These are phyloP conservation scores for Flaveria floridana DNA, from an alignment of 140 eudicot species.

Conservation along the genomic window DNA sequence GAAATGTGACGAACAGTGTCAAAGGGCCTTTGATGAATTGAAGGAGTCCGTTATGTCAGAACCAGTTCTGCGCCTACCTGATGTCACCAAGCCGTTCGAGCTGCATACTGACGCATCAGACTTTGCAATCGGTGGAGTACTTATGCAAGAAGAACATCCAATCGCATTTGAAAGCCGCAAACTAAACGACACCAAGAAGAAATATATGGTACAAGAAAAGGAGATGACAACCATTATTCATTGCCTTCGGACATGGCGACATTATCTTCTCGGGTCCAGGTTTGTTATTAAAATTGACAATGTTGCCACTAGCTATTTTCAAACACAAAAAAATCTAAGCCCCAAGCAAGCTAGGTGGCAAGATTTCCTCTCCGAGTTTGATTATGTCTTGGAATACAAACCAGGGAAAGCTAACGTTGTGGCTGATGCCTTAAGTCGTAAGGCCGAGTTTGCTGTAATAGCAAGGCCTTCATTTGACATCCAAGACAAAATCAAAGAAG, in stretches of 20 bases:
- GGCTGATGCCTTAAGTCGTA: neutral
- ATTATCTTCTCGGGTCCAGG: constrained; percentile 12
- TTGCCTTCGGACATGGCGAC: constrained; percentile 28
- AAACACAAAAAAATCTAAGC: too few relatives aligned
- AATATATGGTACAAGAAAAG: constrained; percentile 30
- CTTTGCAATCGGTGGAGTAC: neutral
- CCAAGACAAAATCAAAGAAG: neutral
- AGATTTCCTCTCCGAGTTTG: too few relatives aligned
- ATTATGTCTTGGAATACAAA: too few relatives aligned
- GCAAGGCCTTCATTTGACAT: neutral
- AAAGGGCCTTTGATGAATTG: constrained; percentile 9
- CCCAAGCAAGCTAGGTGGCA: too few relatives aligned
- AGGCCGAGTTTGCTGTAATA: neutral
- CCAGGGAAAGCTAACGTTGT: neutral
- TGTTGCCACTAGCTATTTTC: too few relatives aligned
- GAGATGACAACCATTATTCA: constrained; percentile 26
- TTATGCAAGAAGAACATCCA: too few relatives aligned
- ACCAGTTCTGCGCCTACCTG: neutral
- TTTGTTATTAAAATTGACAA: too few relatives aligned
- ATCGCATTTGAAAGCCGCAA: neutral
- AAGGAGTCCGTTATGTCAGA: neutral
- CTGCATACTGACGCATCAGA: constrained; percentile 29
- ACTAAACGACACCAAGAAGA: constrained; percentile 19
- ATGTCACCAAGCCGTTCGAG: constrained; percentile 17
- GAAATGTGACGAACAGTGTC: neutral